Base-by-base conservation (phyloP, 805 yeast genomes). In the Blastobotrys mokoenaii region DNA sequence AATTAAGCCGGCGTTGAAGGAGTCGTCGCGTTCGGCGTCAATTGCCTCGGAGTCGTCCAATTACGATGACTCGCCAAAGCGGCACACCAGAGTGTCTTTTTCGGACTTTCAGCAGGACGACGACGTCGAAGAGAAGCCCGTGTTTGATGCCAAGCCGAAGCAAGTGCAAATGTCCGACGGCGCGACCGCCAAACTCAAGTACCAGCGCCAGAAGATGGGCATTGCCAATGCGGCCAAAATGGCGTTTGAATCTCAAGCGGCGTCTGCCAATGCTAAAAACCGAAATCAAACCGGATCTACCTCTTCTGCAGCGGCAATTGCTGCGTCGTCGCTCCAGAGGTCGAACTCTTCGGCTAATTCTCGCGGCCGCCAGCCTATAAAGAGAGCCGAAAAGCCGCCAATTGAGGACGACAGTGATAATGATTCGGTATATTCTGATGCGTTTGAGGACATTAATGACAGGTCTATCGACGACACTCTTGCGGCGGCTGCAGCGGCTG, bases 1-100 rank as follows among this genome's bases (percentile, higher is more conserved):
- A 15, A 57, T 58, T 36, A 58, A 61, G 25, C 58, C 67, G 1
- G 66, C 67, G 4, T 46, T 63, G 41, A 55, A 58, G 31, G 56
- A 52, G 20, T 32, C 48, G 17, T 45, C 50, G 7, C 40, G 44
- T 27, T 32, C 44, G 15, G 43, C 51, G 15, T 44, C 43, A 10
- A 40, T 48, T 34, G 48, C 41, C 11, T 52, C 53, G 16, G 20
- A 20, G 11, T 40, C 42, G 3, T 43, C 44, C 27, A 7, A 22
- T 20, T 37, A 43, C 35, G 46, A 37, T 14, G 39, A 27, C 22
- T 36, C 41, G 11, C 22, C 40, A 2, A 29, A 22, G 32, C 15
- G 46, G 29, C 42, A 31, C 43, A 3, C 18, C 31, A 10, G 50
- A 33, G 45, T 48, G 29, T 41, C 51, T 31, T 38, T 40, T 31